Base-by-base conservation (phyloP, 2,329 filamentous ascomycete species). In the Amylocarpus encephaloides region DNA sequence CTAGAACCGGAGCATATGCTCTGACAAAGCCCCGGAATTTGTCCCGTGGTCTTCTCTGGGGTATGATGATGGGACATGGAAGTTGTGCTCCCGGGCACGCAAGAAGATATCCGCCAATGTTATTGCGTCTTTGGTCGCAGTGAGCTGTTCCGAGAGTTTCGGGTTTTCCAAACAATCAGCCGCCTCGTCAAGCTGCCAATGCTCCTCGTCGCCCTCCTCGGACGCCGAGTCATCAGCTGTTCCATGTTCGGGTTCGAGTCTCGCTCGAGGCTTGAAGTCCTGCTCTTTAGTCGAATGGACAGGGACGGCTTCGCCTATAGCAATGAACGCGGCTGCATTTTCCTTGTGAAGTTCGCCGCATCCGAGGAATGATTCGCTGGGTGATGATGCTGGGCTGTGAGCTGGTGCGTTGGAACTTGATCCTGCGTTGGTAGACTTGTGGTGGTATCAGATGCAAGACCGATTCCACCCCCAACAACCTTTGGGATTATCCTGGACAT, bases 1-100 rank as follows among this genome's bases (percentile, higher is more conserved):
- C 65, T 0, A 80, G 66, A 0, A 72, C 62, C 0, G 76, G 75
- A 0, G 75, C 68, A 55, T 79, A 79, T 0, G 73, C 75, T n/a
- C 71, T 69, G 3, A 78, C 65, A 54, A 79, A 79, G 0, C 76
- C 77, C 11, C 76, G 68, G 0, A 64, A 59, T 46, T 73, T 73
- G 30, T 70, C 66, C 29, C 70, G 67, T 1, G 77, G 76, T 10
- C 77, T 70, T 2, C 76, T 65, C 50, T 80, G 77, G 0, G 75
- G 73, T 3, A 80, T 61, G 18, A 79, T 70, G 10, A 43, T 19
- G n/a, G 75, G 74, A 43, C 68, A 66, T n/a, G 68, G 64, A 2
- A 74, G 59, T 22, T 43, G 53, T 15, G 2, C 18, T 9, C 34
- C 18, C 59, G 53, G 13, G 40, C 52, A 6, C 44, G 15, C 22